Percentiles rank a stretch among this genome's conserved stretches.
Evolutionary conservation across 2,329 filamentous ascomycete genomes (phyloP).

Genomic region (Venturia oleaginea): DNA sequence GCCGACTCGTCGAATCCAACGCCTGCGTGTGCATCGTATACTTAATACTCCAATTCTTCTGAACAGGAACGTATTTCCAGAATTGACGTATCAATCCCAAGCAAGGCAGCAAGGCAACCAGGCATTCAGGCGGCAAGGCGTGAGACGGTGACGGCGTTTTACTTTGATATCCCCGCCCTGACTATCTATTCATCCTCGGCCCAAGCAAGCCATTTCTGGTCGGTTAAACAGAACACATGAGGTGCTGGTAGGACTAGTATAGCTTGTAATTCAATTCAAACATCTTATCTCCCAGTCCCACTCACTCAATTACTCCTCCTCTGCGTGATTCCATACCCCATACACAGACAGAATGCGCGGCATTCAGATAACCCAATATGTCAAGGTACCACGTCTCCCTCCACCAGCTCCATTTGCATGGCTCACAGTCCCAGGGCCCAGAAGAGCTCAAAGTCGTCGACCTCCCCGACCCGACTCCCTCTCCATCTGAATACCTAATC

Average conservation of each 20-base stretch:
- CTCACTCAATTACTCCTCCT: not conserved
- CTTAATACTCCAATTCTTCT: too few relatives aligned
- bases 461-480: conserved; percentile 65
- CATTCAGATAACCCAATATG: conserved; percentile 65
- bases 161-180: not conserved
- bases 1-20: too few relatives aligned
- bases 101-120: too few relatives aligned
- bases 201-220: not conserved
- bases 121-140: not conserved
- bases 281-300: not conserved
- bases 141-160: not conserved
- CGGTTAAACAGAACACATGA: not conserved
- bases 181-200: not conserved
- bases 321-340: not conserved
- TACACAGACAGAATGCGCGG: conserved; percentile 50
- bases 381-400: conserved; percentile 46
- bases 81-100: too few relatives aligned
- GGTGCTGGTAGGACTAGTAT: not conserved
- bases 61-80: too few relatives aligned
- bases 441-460: conserved; percentile 66
- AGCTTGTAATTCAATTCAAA: not conserved
- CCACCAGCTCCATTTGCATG: conserved; percentile 20
- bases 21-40: too few relatives aligned
- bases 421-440: conserved; percentile 49
- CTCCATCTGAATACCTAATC: conserved; percentile 71